Base-by-base conservation (phyloP, 2,329 filamentous ascomycete genomes). In the Bipolaris cookei region DNA sequence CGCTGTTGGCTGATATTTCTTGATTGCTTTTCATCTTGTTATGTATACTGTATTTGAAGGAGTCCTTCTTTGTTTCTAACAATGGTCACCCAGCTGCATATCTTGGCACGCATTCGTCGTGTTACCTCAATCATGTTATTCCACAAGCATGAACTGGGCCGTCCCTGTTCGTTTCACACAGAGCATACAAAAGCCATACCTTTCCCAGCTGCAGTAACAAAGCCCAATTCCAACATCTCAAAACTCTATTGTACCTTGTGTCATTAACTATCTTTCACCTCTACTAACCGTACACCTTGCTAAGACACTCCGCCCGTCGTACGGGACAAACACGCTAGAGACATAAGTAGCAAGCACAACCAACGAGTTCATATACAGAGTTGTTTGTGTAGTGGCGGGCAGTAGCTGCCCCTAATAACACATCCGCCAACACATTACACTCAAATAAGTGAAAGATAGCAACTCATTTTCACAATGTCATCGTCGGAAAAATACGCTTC, bases 1-100 rank as follows among this genome's bases (percentile, higher is more conserved):
- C 25, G n/a, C 28, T 34, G 25, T 34, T 25, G 43, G 43, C 20
- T 47, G 18, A 23, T 30, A 8, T n/a, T 35, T 18, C 18, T 35
- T 13, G 8, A n/a, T 10, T 10, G 3, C 44, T 13, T n/a, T 23
- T 30, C 6, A 10, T 47, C 44, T 2, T 37, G 20, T 5, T 16
- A 13, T n/a, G 6, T 14, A 37, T 23, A 21, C 13, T 21, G 6
- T 11, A 11, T 13, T 8, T 34, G 16, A 20, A 14, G 13, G 13
- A 30, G 5, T 3, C 10, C 20, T 20, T 20, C 13, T 37, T 5
- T 37, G 6, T 20, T 14, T 14, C 13, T 21, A 7, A 4, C 4
- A 25, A 4, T 23, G 44, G 44, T 47, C 44, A 47, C n/a, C 44
- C 44, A 16, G n/a, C 16, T 47, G 44, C 44, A 47, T 47, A 21